Evolutionary conservation across 2,329 filamentous ascomycete genomes (phyloP).

Genomic region (Diaporthe humulicola): DNA sequence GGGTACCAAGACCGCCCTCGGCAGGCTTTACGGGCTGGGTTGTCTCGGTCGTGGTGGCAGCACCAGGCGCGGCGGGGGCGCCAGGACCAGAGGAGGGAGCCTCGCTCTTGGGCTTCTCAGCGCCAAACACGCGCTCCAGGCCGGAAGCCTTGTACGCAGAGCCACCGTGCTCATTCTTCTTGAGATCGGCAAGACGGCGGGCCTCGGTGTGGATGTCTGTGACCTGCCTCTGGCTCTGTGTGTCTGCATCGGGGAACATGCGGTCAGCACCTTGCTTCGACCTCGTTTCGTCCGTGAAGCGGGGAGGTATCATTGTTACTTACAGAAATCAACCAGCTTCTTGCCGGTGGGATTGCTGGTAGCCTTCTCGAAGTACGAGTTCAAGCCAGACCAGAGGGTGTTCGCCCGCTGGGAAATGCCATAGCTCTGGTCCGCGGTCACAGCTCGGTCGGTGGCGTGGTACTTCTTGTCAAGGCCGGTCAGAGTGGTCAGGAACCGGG

Average conservation of each 20-base stretch:
- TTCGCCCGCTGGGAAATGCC: constrained; percentile 82
- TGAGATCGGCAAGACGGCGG: constrained; percentile 86
- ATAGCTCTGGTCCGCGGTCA: constrained; percentile 86
- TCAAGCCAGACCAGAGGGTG: constrained; percentile 73
- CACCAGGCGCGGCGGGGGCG: constrained; percentile 42
- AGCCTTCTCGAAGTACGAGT: constrained; percentile 96
- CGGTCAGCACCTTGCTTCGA: constrained; percentile 23
- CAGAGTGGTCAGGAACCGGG: constrained; percentile 83
- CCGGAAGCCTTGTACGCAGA: constrained; percentile 72
- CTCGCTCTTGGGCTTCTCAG: constrained; percentile 57
- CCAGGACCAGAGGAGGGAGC: constrained; percentile 37
- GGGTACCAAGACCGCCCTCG: constrained; percentile 36
- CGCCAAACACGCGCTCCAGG: constrained; percentile 69
- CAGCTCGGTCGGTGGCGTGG: constrained; percentile 89
- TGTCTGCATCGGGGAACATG: constrained; percentile 58
- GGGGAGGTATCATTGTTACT: neutral
- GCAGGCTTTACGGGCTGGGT: constrained; percentile 37
- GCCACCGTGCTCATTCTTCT: constrained; percentile 75
- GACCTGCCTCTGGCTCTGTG: constrained; percentile 86
- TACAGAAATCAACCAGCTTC: constrained; percentile 85
- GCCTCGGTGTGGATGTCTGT: constrained; percentile 95
- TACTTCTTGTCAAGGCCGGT: constrained; percentile 85
- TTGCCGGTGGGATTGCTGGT: constrained; percentile 87
- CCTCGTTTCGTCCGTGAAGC: neutral
- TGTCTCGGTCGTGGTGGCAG: constrained; percentile 41